These are phyloP conservation scores for Pilaira anomala DNA, from an alignment of 192 early-diverging fungal genomes.

Conservation along the genomic window DNA sequence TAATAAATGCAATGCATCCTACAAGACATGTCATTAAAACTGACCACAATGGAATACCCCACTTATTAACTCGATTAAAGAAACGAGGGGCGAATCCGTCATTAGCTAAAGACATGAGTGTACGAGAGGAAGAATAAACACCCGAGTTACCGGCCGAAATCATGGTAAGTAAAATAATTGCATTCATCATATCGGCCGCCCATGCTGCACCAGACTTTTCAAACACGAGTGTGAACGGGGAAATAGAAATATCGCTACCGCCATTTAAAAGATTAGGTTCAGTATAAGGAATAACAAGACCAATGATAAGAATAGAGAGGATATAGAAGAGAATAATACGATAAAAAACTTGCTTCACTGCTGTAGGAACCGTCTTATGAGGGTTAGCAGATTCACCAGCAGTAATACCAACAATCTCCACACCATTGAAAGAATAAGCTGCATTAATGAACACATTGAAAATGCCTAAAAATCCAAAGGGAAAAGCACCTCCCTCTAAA, in stretches of 20 bases:
- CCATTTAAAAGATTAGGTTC: constrained; percentile 56
- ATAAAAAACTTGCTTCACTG: constrained; percentile 76
- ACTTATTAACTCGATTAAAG: constrained; percentile 57
- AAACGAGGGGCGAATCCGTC: constrained; percentile 73
- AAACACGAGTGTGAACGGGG: constrained; percentile 71
- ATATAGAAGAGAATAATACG: constrained; percentile 84
- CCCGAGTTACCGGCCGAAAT: constrained; percentile 83
- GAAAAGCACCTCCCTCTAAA: constrained; percentile 53
- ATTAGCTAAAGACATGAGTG: constrained; percentile 69
- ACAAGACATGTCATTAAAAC: constrained; percentile 61
- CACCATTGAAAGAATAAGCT: constrained; percentile 83
- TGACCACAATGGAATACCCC: constrained; percentile 63
- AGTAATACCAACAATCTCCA: constrained; percentile 86
- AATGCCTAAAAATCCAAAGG: constrained; percentile 57
- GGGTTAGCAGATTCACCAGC: constrained; percentile 90
- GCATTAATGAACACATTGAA: constrained; percentile 70
- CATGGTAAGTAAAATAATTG: constrained; percentile 63
- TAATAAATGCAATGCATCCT: constrained; percentile 60
- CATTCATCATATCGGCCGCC: constrained; percentile 72
- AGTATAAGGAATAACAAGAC: constrained; percentile 72
- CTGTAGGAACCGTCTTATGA: constrained; percentile 66
- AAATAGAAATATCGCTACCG: constrained; percentile 51
- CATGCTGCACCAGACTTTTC: constrained; percentile 55
- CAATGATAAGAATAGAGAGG: constrained; percentile 80
- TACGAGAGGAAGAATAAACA: constrained; percentile 79